These are phyloP conservation scores for Suillus sp. DNA, from an alignment of 768 basidiomycete species.

Conservation along the genomic window DNA sequence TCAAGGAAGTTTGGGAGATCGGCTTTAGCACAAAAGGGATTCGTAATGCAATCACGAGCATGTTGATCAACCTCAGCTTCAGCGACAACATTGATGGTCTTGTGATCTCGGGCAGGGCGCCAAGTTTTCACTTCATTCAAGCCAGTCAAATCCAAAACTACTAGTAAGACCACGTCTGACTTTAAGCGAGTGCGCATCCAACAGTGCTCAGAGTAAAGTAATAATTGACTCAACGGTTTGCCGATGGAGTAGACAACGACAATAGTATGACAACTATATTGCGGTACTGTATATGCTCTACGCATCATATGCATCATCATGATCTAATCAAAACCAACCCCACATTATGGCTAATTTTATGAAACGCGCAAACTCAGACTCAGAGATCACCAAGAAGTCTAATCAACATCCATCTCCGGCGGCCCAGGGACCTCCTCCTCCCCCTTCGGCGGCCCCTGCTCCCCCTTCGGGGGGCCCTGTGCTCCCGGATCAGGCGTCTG, in stretches of 20 bases:
- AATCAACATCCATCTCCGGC: slow-evolving; percentile 86
- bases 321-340: not conserved
- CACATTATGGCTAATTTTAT: slow-evolving; percentile 9
- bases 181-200: slow-evolving; percentile 65
- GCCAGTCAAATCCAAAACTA: slow-evolving; percentile 48
- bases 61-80: slow-evolving; percentile 52
- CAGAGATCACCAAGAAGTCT: slow-evolving; percentile 29
- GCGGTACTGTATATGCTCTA: slow-evolving; percentile 10
- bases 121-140: slow-evolving; percentile 61
- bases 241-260: not conserved
- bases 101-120: slow-evolving; percentile 19
- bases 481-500: slow-evolving; percentile 55
- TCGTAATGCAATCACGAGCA: slow-evolving; percentile 39
- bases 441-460: slow-evolving; percentile 35
- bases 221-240: too few relatives aligned
- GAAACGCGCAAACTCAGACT: not conserved
- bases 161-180: slow-evolving; percentile 40
- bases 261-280: slow-evolving; percentile 8
- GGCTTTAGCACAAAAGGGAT: slow-evolving; percentile 32
- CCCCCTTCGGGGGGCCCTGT: slow-evolving; percentile 34
- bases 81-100: slow-evolving; percentile 35
- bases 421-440: slow-evolving; percentile 44
- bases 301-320: not conserved
- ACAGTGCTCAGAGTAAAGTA: not conserved
- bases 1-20: slow-evolving; percentile 46